These are phyloP conservation scores for Zelonia costaricensis DNA, from an alignment of 208 protist species.

Conservation along the genomic window DNA sequence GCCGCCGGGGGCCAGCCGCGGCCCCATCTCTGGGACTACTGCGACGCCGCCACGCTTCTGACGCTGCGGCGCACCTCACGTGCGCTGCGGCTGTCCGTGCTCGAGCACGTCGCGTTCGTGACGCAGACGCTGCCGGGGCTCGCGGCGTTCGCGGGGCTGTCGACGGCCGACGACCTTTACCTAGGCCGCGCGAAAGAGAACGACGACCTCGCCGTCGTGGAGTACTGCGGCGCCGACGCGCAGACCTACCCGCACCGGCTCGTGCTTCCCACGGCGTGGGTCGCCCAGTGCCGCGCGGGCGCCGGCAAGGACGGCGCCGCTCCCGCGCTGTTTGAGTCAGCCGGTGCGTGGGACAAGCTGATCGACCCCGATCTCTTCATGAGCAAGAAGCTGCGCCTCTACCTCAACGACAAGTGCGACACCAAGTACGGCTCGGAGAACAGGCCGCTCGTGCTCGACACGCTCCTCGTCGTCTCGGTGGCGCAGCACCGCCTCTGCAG, in stretches of 20 bases:
- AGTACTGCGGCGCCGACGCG: slow-evolving; percentile 2
- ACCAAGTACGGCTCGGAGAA: slow-evolving; percentile 47
- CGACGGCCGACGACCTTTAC: slow-evolving; percentile 6
- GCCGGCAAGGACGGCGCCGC: not conserved
- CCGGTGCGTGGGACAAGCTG: slow-evolving; percentile 30
- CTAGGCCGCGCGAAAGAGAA: slow-evolving; percentile 1
- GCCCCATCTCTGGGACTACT: slow-evolving; percentile 31
- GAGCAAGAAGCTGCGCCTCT: slow-evolving; percentile 70
- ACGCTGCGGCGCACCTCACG: slow-evolving; percentile 12
- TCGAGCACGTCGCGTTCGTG: slow-evolving; percentile 30
- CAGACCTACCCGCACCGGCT: not conserved
- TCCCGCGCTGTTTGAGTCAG: slow-evolving; percentile 2
- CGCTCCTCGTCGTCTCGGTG: slow-evolving; percentile 10
- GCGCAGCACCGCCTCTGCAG: not conserved
- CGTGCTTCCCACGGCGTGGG: slow-evolving; percentile 12
- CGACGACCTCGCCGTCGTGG: slow-evolving; percentile 24
- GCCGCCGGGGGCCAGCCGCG: slow-evolving; percentile 13
- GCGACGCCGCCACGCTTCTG: slow-evolving; percentile 14
- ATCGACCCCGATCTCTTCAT: slow-evolving; percentile 42
- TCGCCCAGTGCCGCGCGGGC: not conserved
- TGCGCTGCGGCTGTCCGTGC: slow-evolving; percentile 16
- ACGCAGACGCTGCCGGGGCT: slow-evolving; percentile 5
- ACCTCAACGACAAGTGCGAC: slow-evolving; percentile 75
- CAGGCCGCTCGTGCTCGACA: slow-evolving; percentile 49
- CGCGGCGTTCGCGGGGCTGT: slow-evolving; percentile 13